phyloP scores from a whole-genome alignment of 257 asterid species.

The Solanum sparsipilum region DNA sequence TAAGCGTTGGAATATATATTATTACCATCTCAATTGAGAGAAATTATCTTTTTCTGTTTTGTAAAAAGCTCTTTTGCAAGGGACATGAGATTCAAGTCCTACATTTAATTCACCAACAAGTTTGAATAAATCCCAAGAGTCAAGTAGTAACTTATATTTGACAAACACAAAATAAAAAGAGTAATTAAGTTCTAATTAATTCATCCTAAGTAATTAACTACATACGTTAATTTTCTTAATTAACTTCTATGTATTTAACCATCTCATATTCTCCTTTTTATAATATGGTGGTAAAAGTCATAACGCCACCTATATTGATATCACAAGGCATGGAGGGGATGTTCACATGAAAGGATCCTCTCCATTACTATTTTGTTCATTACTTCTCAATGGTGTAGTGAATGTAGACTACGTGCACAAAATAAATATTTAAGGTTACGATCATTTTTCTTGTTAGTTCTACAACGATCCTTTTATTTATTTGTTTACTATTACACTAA shows the following conservation, averaged over 20 bases:
- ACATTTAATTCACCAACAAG: not conserved
- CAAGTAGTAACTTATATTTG: not conserved
- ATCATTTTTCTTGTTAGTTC: too few relatives aligned
- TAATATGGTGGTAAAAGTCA: not conserved
- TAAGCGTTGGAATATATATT: not conserved
- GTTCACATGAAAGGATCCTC: not conserved
- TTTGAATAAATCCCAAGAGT: not conserved
- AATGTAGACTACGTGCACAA: not conserved
- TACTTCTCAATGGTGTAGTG: not conserved
- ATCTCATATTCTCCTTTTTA: not conserved
- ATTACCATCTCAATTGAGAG: not conserved
- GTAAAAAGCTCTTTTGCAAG: not conserved
- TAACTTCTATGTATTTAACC: not conserved
- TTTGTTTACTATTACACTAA: not conserved
- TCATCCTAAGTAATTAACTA: not conserved
- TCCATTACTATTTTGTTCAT: too few relatives aligned
- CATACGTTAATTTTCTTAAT: not conserved
- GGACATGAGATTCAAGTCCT: not conserved
- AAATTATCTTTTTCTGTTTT: not conserved
- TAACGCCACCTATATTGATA: not conserved
- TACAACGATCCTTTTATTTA: too few relatives aligned
- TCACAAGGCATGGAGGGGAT: not conserved
- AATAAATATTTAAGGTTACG: not conserved
- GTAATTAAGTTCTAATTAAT: not conserved
- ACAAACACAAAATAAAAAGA: not conserved